Evolutionary conservation across 2,329 filamentous ascomycete species (phyloP).

Genomic region (Penicillium sp.): DNA sequence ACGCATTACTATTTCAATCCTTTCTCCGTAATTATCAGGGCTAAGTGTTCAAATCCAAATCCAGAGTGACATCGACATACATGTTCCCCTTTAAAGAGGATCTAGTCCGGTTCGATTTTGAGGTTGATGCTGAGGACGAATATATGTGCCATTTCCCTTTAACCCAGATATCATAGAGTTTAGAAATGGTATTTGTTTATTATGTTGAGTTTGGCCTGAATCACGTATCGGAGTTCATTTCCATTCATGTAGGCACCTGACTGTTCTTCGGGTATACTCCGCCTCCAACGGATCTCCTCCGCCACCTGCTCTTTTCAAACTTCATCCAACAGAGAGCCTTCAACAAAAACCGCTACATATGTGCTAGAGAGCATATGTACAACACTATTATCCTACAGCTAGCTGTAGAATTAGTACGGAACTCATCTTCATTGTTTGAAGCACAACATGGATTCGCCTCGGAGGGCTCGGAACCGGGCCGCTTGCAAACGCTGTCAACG

Average conservation of each 20-base stretch:
- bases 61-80: conserved; percentile 57
- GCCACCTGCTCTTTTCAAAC: background rate
- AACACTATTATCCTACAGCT: background rate
- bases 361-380: background rate
- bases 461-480: conserved; percentile 37
- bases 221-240: background rate
- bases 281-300: conserved; percentile 4
- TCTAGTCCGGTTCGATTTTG: conserved; percentile 60
- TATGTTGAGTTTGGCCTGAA: background rate
- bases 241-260: background rate
- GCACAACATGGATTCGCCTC: conserved; percentile 32
- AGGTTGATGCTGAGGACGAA: conserved; percentile 46
- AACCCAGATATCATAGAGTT: background rate
- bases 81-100: conserved; percentile 61
- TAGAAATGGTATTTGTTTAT: background rate
- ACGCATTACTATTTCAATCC: conserved; percentile 34
- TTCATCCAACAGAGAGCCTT: background rate
- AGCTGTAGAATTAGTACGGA: too few relatives aligned
- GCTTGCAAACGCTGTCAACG: conserved; percentile 50
- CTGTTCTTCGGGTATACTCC: background rate
- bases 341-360: background rate
- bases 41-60: background rate
- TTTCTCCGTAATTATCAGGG: background rate
- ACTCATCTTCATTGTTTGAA: background rate
- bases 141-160: conserved; percentile 25